phyloP scores from a whole-genome alignment of 306 rosid species.

The Cucumis cinereus region DNA sequence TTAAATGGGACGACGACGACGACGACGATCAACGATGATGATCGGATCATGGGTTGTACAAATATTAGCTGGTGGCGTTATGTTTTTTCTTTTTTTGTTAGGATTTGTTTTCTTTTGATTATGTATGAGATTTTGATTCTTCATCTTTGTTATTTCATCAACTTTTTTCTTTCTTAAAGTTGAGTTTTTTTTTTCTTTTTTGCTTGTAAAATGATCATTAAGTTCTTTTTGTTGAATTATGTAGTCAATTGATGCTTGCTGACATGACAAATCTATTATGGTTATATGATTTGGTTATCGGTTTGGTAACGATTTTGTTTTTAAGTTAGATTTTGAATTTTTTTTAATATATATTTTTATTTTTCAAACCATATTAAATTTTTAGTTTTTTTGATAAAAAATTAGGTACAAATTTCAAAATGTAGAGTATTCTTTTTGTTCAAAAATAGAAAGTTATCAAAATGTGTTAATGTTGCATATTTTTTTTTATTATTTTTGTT shows the following conservation, averaged over 20 bases:
- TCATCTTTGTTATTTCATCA: conserved; percentile 7
- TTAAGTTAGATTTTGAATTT: not conserved
- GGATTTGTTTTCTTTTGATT: conserved; percentile 11
- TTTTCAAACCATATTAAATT: too few species aligned
- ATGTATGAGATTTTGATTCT: conserved; percentile 19
- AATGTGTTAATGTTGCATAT: too few species aligned
- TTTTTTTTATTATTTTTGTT: too few species aligned
- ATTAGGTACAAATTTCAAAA: not conserved
- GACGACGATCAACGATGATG: not conserved
- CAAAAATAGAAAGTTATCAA: not conserved
- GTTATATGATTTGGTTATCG: not conserved
- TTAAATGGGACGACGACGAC: not conserved
- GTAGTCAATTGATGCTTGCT: not conserved
- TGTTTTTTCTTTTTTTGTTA: not conserved
- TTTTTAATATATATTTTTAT: not conserved
- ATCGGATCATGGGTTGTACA: conserved; percentile 30
- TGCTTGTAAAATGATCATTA: not conserved
- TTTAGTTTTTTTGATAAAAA: too few species aligned
- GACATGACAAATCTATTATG: not conserved
- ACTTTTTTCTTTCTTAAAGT: not conserved
- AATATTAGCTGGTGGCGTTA: conserved; percentile 18
- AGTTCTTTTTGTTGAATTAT: not conserved
- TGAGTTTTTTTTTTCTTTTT: not conserved
- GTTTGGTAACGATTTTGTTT: not conserved
- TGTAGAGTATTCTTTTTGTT: not conserved